Percentiles rank a stretch among this genome's conserved stretches.
These are phyloP conservation scores for Pholiota microspora DNA, from an alignment of 768 basidiomycete genomes.

Conservation along the genomic window DNA sequence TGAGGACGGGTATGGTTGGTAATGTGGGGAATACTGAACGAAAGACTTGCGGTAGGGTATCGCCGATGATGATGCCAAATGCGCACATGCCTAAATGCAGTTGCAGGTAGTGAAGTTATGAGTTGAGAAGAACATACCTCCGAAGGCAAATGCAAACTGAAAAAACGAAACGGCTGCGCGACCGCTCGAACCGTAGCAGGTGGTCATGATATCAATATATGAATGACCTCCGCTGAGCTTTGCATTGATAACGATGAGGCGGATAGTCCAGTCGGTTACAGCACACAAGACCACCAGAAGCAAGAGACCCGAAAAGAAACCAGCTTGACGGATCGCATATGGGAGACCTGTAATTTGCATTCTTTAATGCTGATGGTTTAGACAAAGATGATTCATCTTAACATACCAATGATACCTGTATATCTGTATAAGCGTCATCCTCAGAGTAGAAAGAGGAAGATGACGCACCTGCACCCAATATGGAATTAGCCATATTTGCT, in stretches of 20 bases:
- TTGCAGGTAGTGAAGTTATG: background rate
- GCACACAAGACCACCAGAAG: slow-evolving; percentile 77
- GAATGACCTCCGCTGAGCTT: slow-evolving; percentile 91
- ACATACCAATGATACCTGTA: slow-evolving; percentile 71
- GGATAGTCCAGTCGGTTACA: slow-evolving; percentile 98
- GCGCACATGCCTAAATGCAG: slow-evolving; percentile 85
- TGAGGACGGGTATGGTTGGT: slow-evolving; percentile 66
- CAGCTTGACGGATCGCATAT: slow-evolving; percentile 92
- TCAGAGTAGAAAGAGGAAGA: slow-evolving; percentile 3
- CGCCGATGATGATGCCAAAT: slow-evolving; percentile 96
- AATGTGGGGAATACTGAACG: slow-evolving; percentile 78
- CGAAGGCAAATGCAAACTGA: slow-evolving; percentile 97
- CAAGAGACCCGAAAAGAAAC: slow-evolving; percentile 85
- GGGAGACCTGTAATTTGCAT: slow-evolving; percentile 64
- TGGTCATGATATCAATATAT: slow-evolving; percentile 93
- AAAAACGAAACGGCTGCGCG: slow-evolving; percentile 94
- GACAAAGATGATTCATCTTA: background rate
- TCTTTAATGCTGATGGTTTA: slow-evolving; percentile 9
- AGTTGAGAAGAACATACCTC: slow-evolving; percentile 52
- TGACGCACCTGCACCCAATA: slow-evolving; percentile 81
- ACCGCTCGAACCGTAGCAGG: slow-evolving; percentile 89
- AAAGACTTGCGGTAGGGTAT: slow-evolving; percentile 95
- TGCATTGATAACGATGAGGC: slow-evolving; percentile 92
- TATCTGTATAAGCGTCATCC: slow-evolving; percentile 9
- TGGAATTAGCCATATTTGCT: slow-evolving; percentile 95